These are phyloP conservation scores for Ammopiptanthus mongolicus DNA, from an alignment of 306 rosid genomes.

Conservation along the genomic window DNA sequence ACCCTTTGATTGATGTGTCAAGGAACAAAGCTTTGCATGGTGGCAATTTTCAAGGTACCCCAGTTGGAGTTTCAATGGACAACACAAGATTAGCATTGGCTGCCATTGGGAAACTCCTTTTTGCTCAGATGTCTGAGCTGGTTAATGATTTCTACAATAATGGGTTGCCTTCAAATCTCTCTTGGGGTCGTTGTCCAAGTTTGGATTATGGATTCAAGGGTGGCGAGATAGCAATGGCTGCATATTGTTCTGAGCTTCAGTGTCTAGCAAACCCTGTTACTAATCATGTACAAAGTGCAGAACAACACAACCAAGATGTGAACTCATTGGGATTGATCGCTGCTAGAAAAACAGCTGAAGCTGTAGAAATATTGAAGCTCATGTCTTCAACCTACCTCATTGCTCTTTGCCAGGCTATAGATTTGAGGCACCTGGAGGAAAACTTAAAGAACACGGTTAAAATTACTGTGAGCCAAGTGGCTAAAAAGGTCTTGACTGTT, in stretches of 20 bases:
- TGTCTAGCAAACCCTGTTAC: conserved; percentile 35
- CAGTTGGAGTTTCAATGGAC: conserved; percentile 43
- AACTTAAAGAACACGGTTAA: conserved; percentile 21
- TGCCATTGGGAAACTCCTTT: conserved; percentile 36
- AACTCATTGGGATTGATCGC: conserved; percentile 41
- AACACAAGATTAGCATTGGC: conserved; percentile 44
- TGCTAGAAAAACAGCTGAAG: conserved; percentile 29
- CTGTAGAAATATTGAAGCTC: conserved; percentile 38
- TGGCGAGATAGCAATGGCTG: conserved; percentile 34
- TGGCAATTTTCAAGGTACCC: conserved; percentile 40
- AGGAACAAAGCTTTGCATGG: conserved; percentile 45
- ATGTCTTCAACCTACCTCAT: conserved; percentile 33
- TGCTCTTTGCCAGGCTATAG: conserved; percentile 41
- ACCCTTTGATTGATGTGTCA: conserved; percentile 37
- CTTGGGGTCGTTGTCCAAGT: conserved; percentile 28
- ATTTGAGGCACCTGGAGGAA: conserved; percentile 38
- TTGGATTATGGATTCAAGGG: conserved; percentile 39
- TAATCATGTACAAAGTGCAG: conserved; percentile 28
- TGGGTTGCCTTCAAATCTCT: conserved; percentile 38
- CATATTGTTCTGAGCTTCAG: conserved; percentile 34
- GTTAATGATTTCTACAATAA: conserved; percentile 42
- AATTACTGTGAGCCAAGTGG: conserved; percentile 25
- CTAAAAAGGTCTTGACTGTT: conserved; percentile 27
- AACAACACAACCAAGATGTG: conserved; percentile 31
- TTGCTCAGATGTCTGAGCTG: conserved; percentile 35